Evolutionary conservation across 805 yeast genomes (phyloP).

Genomic region (Limtongia smithiae): DNA sequence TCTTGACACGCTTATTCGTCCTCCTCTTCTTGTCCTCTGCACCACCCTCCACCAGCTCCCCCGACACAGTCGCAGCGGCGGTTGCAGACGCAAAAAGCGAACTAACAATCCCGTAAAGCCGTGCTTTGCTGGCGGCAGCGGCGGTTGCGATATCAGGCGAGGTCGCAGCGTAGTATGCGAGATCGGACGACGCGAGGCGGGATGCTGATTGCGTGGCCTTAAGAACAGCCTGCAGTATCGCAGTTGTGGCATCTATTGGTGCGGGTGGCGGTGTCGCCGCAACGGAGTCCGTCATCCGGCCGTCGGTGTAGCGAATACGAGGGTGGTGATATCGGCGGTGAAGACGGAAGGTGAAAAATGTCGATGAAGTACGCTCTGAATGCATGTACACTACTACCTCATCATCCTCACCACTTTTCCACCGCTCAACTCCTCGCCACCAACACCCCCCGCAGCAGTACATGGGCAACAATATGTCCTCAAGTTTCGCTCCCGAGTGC

Average conservation of each 20-base stretch:
- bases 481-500: conserved; percentile 97
- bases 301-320: too few relatives aligned
- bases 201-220: conserved; percentile 22
- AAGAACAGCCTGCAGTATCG: conserved; percentile 9
- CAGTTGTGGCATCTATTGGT: conserved; percentile 1
- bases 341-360: too few relatives aligned
- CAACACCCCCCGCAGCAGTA: neutral
- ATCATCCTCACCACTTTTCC: neutral
- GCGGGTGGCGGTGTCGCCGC: neutral
- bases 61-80: conserved; percentile 32
- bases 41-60: too few relatives aligned
- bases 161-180: conserved; percentile 66
- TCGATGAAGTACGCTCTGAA: neutral
- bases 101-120: conserved; percentile 28
- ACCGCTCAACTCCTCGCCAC: too few relatives aligned
- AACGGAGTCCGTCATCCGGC: too few relatives aligned
- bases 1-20: conserved; percentile 42
- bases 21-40: conserved; percentile 26
- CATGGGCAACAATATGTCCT: conserved; percentile 48
- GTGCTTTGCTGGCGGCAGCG: conserved; percentile 24
- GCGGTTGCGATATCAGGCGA: conserved; percentile 47
- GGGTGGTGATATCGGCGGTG: too few relatives aligned
- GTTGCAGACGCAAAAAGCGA: conserved; percentile 30
- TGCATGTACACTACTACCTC: neutral
- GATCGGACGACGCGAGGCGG: conserved; percentile 56